Base-by-base conservation (phyloP, 208 protist species). In the Leishmania martiniquensis region DNA sequence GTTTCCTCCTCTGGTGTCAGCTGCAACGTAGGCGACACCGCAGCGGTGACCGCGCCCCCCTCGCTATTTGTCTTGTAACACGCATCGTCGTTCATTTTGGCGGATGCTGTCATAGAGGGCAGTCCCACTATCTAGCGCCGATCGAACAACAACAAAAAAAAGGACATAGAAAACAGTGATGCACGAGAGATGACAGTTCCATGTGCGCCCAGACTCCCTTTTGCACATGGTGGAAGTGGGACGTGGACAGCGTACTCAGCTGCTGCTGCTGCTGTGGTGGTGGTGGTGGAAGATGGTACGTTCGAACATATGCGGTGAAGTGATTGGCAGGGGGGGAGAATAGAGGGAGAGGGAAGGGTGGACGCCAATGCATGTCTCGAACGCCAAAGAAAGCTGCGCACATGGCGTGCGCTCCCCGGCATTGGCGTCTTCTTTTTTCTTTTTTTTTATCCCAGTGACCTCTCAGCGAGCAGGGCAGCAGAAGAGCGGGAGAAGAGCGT, bases 1-100 rank as follows among this genome's bases (percentile, higher is more conserved):
- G 89, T 87, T 66, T 95, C 91, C 62, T 95, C 92, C 51, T 90
- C 88, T 15, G 74, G 73, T 1, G 85, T 84, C 49, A 95, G 44
- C 70, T 57, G 34, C 70, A 2, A 37, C 15, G 37, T 20, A 39
- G 68, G 5, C 13, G 68, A n/a, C 68, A 22, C 13, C n/a, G 6
- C 44, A 51, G 32, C 25, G 65, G 42, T 12, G 42, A 22, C 65
- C 39, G 6, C 39, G 42, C 15, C 42, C 68, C 15, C 49, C 68
- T 52, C 45, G 13, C 4, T 32, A 75, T 13, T 42, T 4, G 44
- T 1, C 17, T n/a, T 20, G 15, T 73, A 67, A 60, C 79, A 73
- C 1, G 79, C 75, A 42, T 60, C 60, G 34, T 72, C 79, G 45
- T 75, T 83, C 79, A 83, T 83, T 72, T 47, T 42, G 15, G 37